Evolutionary conservation across 2,329 filamentous ascomycete species (phyloP).

Genomic region (Dothiorella sarmentorum): DNA sequence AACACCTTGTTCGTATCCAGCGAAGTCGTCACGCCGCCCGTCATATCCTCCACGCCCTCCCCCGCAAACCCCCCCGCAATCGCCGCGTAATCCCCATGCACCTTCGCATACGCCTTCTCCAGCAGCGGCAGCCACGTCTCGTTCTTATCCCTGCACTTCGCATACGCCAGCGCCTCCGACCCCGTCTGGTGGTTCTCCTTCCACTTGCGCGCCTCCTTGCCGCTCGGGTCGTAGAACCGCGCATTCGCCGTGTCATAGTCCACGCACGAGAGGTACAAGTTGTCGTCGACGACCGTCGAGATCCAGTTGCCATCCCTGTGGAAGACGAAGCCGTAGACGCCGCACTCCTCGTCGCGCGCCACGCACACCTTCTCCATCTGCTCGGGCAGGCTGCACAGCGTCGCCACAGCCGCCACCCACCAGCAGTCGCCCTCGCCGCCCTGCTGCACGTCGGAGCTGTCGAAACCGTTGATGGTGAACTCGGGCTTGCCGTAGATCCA

Average conservation of each 20-base stretch:
- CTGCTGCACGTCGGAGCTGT: conserved; percentile 74
- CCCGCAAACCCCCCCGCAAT: conserved; percentile 73
- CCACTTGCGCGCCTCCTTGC: conserved; percentile 52
- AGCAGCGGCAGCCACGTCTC: conserved; percentile 80
- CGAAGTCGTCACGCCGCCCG: conserved; percentile 67
- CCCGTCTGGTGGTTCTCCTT: conserved; percentile 67
- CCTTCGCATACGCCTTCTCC: conserved; percentile 82
- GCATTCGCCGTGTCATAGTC: conserved; percentile 56
- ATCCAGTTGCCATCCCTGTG: conserved; percentile 86
- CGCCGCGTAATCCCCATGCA: conserved; percentile 73
- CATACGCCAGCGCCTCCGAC: conserved; percentile 74
- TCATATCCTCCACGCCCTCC: conserved; percentile 59
- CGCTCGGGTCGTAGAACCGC: conserved; percentile 65
- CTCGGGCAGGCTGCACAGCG: conserved; percentile 68
- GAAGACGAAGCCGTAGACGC: conserved; percentile 84
- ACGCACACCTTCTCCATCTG: conserved; percentile 73
- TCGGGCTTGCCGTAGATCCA: conserved; percentile 72
- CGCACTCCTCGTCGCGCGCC: conserved; percentile 66
- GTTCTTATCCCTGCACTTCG: conserved; percentile 69
- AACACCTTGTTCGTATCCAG: conserved; percentile 68
- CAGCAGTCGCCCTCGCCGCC: conserved; percentile 80
- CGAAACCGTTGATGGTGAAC: conserved; percentile 75
- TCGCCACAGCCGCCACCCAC: conserved; percentile 77
- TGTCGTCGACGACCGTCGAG: conserved; percentile 87
- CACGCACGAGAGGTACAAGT: conserved; percentile 72